A percentile compares a stretch with the other conserved stretches of the same genome.
Conservation (phyloP, 352 stramenopile species). For the Pythium inflatum region DNA sequence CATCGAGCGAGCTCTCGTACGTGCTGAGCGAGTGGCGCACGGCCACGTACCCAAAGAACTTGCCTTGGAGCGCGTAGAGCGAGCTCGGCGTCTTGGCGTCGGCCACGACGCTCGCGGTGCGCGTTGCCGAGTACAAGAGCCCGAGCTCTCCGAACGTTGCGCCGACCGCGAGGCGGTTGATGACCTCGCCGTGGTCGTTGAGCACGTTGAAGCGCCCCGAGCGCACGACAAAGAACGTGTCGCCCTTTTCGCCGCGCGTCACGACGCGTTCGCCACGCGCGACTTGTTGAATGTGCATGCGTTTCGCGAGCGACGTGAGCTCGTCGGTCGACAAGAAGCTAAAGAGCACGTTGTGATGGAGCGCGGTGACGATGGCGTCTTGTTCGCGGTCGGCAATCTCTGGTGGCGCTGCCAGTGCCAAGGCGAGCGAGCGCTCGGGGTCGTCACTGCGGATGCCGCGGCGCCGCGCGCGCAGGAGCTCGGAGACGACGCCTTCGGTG, state of each 20-base stretch:
- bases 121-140: slow-evolving; percentile 58
- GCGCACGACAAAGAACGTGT: slow-evolving; percentile 78
- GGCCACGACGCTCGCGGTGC: slow-evolving; percentile 49
- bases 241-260: slow-evolving; percentile 73
- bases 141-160: slow-evolving; percentile 62
- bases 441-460: slow-evolving; percentile 47
- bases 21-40: slow-evolving; percentile 49
- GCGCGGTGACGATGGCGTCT: slow-evolving; percentile 52
- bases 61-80: slow-evolving; percentile 49
- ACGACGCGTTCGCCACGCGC: slow-evolving; percentile 76
- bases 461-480: slow-evolving; percentile 51
- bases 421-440: slow-evolving; percentile 22
- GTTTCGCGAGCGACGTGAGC: slow-evolving; percentile 68
- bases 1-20: slow-evolving; percentile 49
- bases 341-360: slow-evolving; percentile 81
- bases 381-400: slow-evolving; percentile 43
- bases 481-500: slow-evolving; percentile 47
- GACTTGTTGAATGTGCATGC: slow-evolving; percentile 80
- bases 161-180: slow-evolving; percentile 44
- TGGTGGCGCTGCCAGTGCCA: slow-evolving; percentile 18
- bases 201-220: slow-evolving; percentile 60
- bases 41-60: slow-evolving; percentile 58
- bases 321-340: slow-evolving; percentile 75
- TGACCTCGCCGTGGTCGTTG: slow-evolving; percentile 41
- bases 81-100: slow-evolving; percentile 42